Evolutionary conservation across 768 basidiomycete species (phyloP).

Genomic region (Phanerochaete sordida): DNA sequence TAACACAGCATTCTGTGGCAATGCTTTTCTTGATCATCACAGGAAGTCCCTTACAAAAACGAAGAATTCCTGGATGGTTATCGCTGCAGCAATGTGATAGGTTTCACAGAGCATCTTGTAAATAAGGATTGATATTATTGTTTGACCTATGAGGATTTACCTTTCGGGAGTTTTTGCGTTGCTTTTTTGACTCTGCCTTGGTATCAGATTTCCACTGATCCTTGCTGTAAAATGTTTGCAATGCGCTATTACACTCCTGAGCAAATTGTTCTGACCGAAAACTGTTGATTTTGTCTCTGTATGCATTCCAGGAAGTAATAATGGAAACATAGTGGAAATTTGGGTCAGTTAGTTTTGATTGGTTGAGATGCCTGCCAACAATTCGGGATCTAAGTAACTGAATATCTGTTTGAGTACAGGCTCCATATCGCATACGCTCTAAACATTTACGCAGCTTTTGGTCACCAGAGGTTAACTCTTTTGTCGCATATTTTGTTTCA

Average conservation of each 20-base stretch:
- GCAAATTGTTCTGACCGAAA: conserved; percentile 31
- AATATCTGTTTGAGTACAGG: conserved; percentile 36
- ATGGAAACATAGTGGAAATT: conserved; percentile 33
- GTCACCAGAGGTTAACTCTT: conserved; percentile 20
- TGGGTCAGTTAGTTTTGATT: conserved; percentile 11
- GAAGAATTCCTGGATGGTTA: conserved; percentile 15
- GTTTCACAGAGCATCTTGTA: conserved; percentile 21
- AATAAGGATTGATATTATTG: background rate
- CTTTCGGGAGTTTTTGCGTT: background rate
- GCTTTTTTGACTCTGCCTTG: background rate
- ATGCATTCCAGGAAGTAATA: conserved; percentile 34
- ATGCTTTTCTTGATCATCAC: conserved; percentile 18
- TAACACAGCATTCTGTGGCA: conserved; percentile 22
- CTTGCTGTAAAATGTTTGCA: conserved; percentile 24
- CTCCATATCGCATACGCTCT: conserved; percentile 35
- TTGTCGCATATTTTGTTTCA: conserved; percentile 19
- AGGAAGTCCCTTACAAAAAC: conserved; percentile 17
- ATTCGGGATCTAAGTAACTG: conserved; percentile 28
- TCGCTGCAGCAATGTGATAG: conserved; percentile 12
- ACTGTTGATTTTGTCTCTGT: conserved; percentile 36
- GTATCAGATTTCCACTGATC: background rate
- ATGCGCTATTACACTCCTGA: conserved; percentile 22
- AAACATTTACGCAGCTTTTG: conserved; percentile 26
- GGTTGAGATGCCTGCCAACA: conserved; percentile 10
- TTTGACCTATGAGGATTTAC: background rate